Conservation (phyloP, 1,139 yeast species). For the Maudiozyma humilis region DNA sequence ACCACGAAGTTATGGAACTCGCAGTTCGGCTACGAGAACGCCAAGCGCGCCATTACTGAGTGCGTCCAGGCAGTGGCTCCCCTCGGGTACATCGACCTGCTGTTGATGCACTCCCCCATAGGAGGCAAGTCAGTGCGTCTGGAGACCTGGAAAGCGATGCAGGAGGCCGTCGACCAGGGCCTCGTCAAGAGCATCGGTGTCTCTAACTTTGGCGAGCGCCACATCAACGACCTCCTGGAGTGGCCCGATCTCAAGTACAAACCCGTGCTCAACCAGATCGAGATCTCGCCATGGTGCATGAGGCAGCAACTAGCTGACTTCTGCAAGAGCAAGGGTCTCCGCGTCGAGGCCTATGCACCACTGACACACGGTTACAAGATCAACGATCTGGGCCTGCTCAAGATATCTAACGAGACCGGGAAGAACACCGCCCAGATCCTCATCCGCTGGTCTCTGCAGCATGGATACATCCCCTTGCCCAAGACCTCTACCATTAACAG, state of each 20-base stretch:
- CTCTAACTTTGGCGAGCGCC: constrained; percentile 58
- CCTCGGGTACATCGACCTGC: constrained; percentile 38
- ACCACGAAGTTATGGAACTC: constrained; percentile 62
- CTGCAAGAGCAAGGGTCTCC: constrained; percentile 43
- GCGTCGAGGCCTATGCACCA: constrained; percentile 66
- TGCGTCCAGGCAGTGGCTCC: constrained; percentile 45
- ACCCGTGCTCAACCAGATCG: constrained; percentile 64
- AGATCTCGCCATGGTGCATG: constrained; percentile 73
- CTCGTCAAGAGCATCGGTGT: constrained; percentile 56
- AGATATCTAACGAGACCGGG: constrained; percentile 33
- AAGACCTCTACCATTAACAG: constrained; percentile 52
- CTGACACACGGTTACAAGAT: constrained; percentile 53
- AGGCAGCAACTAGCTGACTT: constrained; percentile 51
- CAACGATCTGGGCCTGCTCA: constrained; percentile 40
- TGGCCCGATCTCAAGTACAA: constrained; percentile 45
- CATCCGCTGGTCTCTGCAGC: constrained; percentile 46
- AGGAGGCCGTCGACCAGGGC: constrained; percentile 54
- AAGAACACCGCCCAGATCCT: constrained; percentile 38
- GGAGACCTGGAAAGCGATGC: constrained; percentile 55
- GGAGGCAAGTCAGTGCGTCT: constrained; percentile 45
- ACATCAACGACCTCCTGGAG: constrained; percentile 46
- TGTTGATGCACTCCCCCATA: constrained; percentile 54
- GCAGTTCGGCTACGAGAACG: constrained; percentile 51
- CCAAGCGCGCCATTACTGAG: constrained; percentile 45
- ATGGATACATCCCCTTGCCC: constrained; percentile 65